Conservation (phyloP, 768 basidiomycete genomes). For the Antrodiella citrinella region DNA sequence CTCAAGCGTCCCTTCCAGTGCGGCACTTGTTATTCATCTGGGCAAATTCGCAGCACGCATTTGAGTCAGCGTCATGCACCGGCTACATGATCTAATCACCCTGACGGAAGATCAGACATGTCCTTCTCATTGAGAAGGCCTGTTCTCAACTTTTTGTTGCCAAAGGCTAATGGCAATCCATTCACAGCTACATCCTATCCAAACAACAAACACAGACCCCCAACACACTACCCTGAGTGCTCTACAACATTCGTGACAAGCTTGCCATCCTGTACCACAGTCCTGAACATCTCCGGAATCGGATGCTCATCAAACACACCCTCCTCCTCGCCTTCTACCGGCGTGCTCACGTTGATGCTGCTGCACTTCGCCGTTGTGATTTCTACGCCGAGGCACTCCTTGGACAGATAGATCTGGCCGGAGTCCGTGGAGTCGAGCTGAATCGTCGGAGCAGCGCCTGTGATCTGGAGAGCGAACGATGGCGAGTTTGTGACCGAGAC, state of each 20-base stretch:
- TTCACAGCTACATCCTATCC: not conserved
- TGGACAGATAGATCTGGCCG: conserved; percentile 90
- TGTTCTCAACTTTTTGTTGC: too few species aligned
- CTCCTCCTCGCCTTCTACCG: conserved; percentile 82
- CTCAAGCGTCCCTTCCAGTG: too few species aligned
- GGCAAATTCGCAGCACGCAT: too few species aligned
- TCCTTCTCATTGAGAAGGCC: too few species aligned
- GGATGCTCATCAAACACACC: conserved; percentile 86
- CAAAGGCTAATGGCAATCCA: too few species aligned
- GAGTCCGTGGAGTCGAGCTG: conserved; percentile 93
- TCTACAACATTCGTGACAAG: conserved; percentile 86
- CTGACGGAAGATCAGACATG: too few species aligned
- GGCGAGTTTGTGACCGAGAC: conserved; percentile 86
- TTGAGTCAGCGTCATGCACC: too few species aligned
- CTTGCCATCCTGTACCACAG: conserved; percentile 71
- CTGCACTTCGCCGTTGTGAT: conserved; percentile 94
- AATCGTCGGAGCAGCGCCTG: conserved; percentile 83
- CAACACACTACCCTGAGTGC: conserved; percentile 47
- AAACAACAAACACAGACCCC: not conserved
- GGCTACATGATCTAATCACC: too few species aligned
- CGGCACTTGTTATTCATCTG: too few species aligned
- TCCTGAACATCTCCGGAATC: conserved; percentile 94
- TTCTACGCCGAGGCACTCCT: conserved; percentile 69
- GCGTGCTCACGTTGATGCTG: conserved; percentile 83
- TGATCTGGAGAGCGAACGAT: conserved; percentile 89